Base-by-base conservation (phyloP, 495 filamentous ascomycete genomes). In the Pseudomonodictys pantanalensis region DNA sequence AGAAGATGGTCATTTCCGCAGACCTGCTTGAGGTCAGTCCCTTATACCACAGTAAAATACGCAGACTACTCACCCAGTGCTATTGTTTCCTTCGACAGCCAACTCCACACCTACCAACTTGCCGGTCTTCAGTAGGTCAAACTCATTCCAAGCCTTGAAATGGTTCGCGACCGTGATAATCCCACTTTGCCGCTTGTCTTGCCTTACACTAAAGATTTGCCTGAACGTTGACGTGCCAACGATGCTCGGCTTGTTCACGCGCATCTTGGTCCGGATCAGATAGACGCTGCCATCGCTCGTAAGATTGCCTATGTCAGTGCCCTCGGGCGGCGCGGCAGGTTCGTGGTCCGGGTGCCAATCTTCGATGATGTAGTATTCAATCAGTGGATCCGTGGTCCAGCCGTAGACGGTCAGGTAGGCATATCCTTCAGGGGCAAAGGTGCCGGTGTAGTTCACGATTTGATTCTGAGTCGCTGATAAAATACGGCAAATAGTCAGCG, bases 351-450 rank as follows among this genome's bases (percentile, higher is more conserved):
- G 81, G 33, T 81, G 80, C 68, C 74, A 83, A 60, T 72, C 70
- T 64, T 86, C 83, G 48, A 85, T 67, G 50, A 86, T 77, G 72
- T 85, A 86, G 73, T 84, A 85, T 60, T 87, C 83, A 52, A 85
- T 75, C 1, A 86, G 75, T 0, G 84, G 83, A 68, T 76, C 75
- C 3, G 71, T 77, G 28, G 81, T 84, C 84, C 82, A 86, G 49
- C 82, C 82, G 67, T 86, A 85, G 58, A 87, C 71, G 43, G 81
- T 63, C 23, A 86, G 76, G 65, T 85, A 85, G 26, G 76, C 73
- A 12, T 83, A 82, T 17, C 83, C 83, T 3, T 74, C 74, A 30
- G 81, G 78, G 15, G 69, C 74, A 74, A 81, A 85, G 29, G 68
- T 72, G 24, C 79, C 83, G 9, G 67, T 72, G 70, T 79, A 86